A percentile compares a stretch with the other conserved stretches of the same genome.
phyloP scores from a whole-genome alignment of 805 yeast genomes.

The Candida railenensis region DNA sequence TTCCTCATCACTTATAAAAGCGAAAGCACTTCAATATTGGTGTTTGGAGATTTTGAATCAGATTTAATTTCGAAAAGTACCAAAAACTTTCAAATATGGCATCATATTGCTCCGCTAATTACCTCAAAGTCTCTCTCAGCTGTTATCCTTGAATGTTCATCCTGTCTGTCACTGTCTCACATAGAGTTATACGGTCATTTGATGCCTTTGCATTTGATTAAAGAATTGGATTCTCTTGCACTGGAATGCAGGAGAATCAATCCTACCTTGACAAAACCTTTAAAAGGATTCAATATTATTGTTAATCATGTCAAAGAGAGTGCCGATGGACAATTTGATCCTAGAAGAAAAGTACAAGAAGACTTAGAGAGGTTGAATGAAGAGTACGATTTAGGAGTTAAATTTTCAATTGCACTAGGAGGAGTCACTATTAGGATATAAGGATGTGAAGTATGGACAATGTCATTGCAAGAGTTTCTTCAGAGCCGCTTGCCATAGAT shows the following conservation, averaged over 20 bases:
- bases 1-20: constrained; percentile 42
- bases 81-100: constrained; percentile 54
- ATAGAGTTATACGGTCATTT: constrained; percentile 74
- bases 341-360: constrained; percentile 52
- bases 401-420: constrained; percentile 53
- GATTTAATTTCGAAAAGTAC: constrained; percentile 47
- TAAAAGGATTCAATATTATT: constrained; percentile 45
- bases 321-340: constrained; percentile 41
- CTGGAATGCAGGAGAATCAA: constrained; percentile 13
- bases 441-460: not conserved
- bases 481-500: no score
- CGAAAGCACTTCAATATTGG: constrained; percentile 40
- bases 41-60: constrained; percentile 86
- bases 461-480: not conserved
- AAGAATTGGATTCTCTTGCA: constrained; percentile 46
- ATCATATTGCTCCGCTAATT: constrained; percentile 46
- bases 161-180: constrained; percentile 29
- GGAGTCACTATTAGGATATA: constrained; percentile 46
- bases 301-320: constrained; percentile 45
- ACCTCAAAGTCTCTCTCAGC: constrained; percentile 40
- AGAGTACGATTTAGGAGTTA: constrained; percentile 37
- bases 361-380: constrained; percentile 45
- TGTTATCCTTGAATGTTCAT: constrained; percentile 79
- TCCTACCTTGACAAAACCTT: constrained; percentile 23
- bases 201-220: constrained; percentile 61